Conservation (phyloP, 495 filamentous ascomycete species). For the Neurospora sp. region DNA sequence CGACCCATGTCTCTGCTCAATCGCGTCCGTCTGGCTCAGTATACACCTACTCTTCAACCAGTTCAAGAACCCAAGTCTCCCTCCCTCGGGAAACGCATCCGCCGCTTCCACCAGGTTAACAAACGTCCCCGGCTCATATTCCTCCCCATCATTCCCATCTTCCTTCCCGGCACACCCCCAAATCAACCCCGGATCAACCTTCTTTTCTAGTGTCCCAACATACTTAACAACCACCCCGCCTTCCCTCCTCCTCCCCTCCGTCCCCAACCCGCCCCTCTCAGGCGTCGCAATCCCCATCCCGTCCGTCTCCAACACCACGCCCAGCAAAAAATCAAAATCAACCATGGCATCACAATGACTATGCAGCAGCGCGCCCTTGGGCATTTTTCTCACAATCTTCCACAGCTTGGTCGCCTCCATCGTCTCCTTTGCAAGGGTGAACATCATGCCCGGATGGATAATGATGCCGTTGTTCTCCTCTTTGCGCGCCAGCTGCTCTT, state of each 20-base stretch:
- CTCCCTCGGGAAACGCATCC: constrained; percentile 59
- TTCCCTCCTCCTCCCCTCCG: constrained; percentile 33
- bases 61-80: constrained; percentile 56
- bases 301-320: constrained; percentile 56
- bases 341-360: constrained; percentile 87
- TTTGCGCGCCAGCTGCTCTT: constrained; percentile 47
- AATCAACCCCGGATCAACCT: background rate
- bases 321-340: constrained; percentile 68
- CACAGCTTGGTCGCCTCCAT: constrained; percentile 80
- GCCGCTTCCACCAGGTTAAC: constrained; percentile 56
- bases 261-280: constrained; percentile 37
- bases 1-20: constrained; percentile 71
- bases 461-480: constrained; percentile 41
- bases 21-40: constrained; percentile 57
- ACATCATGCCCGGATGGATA: constrained; percentile 82
- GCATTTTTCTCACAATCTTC: constrained; percentile 75
- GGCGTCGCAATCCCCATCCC: constrained; percentile 61
- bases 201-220: background rate
- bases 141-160: background rate
- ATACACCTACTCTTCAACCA: constrained; percentile 73
- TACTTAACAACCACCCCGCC: constrained; percentile 25
- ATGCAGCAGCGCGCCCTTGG: constrained; percentile 84
- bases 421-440: constrained; percentile 61
- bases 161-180: background rate
- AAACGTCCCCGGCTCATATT: constrained; percentile 45